phyloP scores from a whole-genome alignment of 2,329 filamentous ascomycete genomes.

The Aspergillus fumigatiaffinis region DNA sequence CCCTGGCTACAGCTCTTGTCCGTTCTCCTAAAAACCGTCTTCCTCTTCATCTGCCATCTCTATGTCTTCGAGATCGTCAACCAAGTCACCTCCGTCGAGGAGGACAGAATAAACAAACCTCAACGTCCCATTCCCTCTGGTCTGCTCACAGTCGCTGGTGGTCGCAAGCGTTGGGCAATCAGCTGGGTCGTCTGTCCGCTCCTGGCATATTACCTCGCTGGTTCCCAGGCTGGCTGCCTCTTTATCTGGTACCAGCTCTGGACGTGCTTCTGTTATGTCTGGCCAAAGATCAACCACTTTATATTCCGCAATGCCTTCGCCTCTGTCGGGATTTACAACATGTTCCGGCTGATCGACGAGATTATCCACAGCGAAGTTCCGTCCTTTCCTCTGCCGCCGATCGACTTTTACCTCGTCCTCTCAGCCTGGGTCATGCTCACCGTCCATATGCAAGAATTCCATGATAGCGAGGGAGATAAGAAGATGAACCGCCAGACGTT shows the following conservation, averaged over 20 bases:
- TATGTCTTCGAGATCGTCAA: constrained; percentile 7
- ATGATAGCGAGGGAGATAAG: constrained; percentile 9
- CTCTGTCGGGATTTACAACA: constrained; percentile 2
- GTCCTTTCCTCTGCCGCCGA: background rate
- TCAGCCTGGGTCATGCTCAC: constrained; percentile 3
- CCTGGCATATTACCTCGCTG: background rate
- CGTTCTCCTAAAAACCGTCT: background rate
- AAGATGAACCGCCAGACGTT: constrained; percentile 2
- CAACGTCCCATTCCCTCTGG: constrained; percentile 1
- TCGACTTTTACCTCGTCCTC: background rate
- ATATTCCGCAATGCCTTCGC: constrained; percentile 7
- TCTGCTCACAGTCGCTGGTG: background rate
- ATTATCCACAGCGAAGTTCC: constrained; percentile 1
- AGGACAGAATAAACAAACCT: constrained; percentile 4
- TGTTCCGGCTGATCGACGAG: constrained; percentile 5
- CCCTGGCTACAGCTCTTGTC: background rate
- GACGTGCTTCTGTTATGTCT: constrained; percentile 6
- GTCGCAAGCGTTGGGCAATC: constrained; percentile 1
- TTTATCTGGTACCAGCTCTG: constrained; percentile 3
- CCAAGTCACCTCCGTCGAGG: background rate
- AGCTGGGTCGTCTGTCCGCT: constrained; percentile 1
- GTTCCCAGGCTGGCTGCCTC: background rate
- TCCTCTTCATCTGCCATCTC: constrained; percentile 3
- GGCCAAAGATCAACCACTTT: constrained; percentile 6
- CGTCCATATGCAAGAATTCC: constrained; percentile 11